Evolutionary conservation across 2,329 filamentous ascomycete species (phyloP).

Genomic region (Epichloe coenophiala): DNA sequence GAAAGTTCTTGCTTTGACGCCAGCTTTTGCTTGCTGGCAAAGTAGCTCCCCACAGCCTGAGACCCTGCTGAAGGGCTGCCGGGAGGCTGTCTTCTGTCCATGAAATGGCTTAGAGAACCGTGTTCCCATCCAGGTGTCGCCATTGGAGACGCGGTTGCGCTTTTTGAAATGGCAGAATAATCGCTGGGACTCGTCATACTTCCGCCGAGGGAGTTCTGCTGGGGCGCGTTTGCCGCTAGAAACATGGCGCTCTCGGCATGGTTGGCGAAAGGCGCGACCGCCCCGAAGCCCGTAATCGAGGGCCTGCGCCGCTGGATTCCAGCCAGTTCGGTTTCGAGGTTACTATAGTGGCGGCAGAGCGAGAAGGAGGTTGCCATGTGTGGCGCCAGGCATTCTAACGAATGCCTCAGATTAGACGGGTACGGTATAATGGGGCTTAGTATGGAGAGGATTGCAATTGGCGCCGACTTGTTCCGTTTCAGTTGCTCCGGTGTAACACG

Average conservation of each 20-base stretch:
- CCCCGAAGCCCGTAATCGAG: constrained; percentile 53
- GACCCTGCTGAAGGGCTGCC: constrained; percentile 36
- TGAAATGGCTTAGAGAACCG: constrained; percentile 31
- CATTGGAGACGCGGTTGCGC: constrained; percentile 55
- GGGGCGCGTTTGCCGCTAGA: constrained; percentile 23
- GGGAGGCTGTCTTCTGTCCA: constrained; percentile 37
- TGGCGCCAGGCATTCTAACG: constrained; percentile 68
- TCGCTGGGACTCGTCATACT: constrained; percentile 85
- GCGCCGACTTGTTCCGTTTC: constrained; percentile 45
- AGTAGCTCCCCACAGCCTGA: constrained; percentile 40
- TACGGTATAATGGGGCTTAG: constrained; percentile 81
- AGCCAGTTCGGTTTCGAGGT: constrained; percentile 60
- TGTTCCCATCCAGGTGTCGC: constrained; percentile 63
- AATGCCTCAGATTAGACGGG: constrained; percentile 69
- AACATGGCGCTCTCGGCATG: constrained; percentile 31
- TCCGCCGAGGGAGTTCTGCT: constrained; percentile 35
- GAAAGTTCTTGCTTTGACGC: constrained; percentile 16
- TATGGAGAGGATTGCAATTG: constrained; percentile 85
- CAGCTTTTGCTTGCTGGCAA: constrained; percentile 28
- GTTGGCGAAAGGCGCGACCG: constrained; percentile 43
- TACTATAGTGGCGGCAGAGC: constrained; percentile 75
- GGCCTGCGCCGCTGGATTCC: constrained; percentile 59
- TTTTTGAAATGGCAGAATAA: constrained; percentile 60
- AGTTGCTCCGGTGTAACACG: constrained; percentile 15
- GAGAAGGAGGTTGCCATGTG: constrained; percentile 87